Percentiles rank a stretch among this genome's conserved stretches.
phyloP scores from a whole-genome alignment of 2,329 filamentous ascomycete genomes.

The Fusarium sp. region DNA sequence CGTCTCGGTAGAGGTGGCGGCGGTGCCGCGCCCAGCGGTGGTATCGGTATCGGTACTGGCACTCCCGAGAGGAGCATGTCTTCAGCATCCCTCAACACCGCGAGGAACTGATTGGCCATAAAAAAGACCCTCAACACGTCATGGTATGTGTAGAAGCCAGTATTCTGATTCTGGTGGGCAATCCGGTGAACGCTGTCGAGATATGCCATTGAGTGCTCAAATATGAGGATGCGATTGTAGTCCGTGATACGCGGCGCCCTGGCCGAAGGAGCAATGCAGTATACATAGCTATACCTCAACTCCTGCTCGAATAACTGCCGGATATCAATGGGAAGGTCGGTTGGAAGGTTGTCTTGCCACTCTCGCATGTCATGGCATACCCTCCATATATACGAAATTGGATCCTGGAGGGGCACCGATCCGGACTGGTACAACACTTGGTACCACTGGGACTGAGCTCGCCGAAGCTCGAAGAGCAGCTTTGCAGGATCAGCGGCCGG shows the following conservation, averaged over 20 bases:
- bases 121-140: constrained; percentile 89
- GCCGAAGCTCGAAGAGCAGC: constrained; percentile 84
- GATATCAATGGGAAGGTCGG: constrained; percentile 72
- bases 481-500: constrained; percentile 76
- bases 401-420: constrained; percentile 73
- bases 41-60: constrained; percentile 58
- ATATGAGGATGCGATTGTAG: constrained; percentile 83
- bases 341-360: constrained; percentile 84
- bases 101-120: constrained; percentile 73
- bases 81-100: constrained; percentile 68
- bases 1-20: constrained; percentile 66
- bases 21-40: constrained; percentile 59
- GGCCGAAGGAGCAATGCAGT: constrained; percentile 85
- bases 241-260: constrained; percentile 78
- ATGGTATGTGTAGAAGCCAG: constrained; percentile 84
- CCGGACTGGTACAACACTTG: constrained; percentile 87
- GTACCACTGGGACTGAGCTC: constrained; percentile 89
- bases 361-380: constrained; percentile 80
- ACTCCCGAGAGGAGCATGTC: constrained; percentile 67
- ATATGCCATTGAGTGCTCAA: constrained; percentile 88
- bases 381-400: constrained; percentile 79
- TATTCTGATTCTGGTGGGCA: constrained; percentile 68
- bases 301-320: constrained; percentile 88
- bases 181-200: constrained; percentile 79
- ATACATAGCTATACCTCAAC: constrained; percentile 89